These are phyloP conservation scores for Daldinia concentrica DNA, from an alignment of 495 filamentous ascomycete genomes.

Conservation along the genomic window DNA sequence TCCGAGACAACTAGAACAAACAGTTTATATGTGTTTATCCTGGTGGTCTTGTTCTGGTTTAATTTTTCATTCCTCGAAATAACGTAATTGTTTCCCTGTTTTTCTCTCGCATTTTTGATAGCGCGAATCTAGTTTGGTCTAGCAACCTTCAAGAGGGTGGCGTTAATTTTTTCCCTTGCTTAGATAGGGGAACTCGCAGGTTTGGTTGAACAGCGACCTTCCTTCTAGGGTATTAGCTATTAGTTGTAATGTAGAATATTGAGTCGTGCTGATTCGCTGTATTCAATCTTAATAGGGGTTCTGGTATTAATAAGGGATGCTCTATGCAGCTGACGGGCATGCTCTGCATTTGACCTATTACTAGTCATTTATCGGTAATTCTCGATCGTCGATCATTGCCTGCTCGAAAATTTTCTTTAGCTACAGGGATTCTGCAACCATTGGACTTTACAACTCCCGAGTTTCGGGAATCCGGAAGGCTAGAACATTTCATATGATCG, in stretches of 20 bases:
- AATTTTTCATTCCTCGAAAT: no score
- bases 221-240: not conserved
- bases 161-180: not conserved
- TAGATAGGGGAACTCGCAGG: not conserved
- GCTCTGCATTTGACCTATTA: not conserved
- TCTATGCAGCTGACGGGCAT: not conserved
- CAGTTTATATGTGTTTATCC: no score
- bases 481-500: slow-evolving; percentile 2
- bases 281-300: not conserved
- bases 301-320: not conserved
- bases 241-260: not conserved
- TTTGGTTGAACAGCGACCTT: not conserved
- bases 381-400: slow-evolving; percentile 5
- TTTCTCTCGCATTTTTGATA: not conserved
- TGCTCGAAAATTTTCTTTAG: not conserved
- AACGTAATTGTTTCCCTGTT: not conserved
- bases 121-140: not conserved
- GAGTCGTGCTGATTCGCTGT: not conserved
- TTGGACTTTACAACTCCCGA: slow-evolving; percentile 4
- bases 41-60: no score
- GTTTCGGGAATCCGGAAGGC: not conserved
- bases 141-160: not conserved
- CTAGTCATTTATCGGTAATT: not conserved
- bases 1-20: not conserved
- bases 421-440: slow-evolving; percentile 12